Evolutionary conservation across 495 filamentous ascomycete species (phyloP).

Genomic region (Tuber brumale): DNA sequence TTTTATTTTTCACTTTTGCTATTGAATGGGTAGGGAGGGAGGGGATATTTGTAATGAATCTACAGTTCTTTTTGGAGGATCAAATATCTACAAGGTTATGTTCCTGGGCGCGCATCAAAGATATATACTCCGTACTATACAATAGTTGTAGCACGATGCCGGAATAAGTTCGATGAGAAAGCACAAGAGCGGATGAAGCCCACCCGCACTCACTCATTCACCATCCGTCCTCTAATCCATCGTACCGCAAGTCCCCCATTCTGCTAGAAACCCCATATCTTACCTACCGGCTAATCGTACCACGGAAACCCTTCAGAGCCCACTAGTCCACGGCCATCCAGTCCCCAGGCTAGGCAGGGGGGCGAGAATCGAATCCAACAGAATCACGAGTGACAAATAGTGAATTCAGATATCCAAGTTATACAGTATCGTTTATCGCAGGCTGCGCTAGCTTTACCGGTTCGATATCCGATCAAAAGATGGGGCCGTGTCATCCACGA

Average conservation of each 20-base stretch:
- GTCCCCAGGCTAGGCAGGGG: background rate
- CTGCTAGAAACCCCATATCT: background rate
- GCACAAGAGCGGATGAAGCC: background rate
- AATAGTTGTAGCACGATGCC: background rate
- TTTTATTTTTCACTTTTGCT: background rate
- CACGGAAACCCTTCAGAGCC: background rate
- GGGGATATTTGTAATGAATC: background rate
- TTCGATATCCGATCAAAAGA: background rate
- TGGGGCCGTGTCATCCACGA: background rate
- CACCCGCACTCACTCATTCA: background rate
- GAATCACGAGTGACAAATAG: background rate
- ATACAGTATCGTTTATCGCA: too few species aligned
- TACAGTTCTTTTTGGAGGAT: background rate
- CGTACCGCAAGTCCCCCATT: background rate
- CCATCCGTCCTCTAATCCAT: background rate
- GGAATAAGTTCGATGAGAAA: background rate
- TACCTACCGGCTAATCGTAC: background rate
- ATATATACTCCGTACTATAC: background rate
- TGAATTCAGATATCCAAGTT: background rate
- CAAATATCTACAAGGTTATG: background rate
- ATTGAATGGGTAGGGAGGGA: background rate
- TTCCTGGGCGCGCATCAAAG: background rate
- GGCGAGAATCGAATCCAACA: background rate
- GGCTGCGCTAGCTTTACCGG: too few species aligned
- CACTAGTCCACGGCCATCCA: background rate